A percentile compares a stretch with the other conserved stretches of the same genome.
Conservation (phyloP, 179 eudicot species). For the Corrigiola litoralis region DNA sequence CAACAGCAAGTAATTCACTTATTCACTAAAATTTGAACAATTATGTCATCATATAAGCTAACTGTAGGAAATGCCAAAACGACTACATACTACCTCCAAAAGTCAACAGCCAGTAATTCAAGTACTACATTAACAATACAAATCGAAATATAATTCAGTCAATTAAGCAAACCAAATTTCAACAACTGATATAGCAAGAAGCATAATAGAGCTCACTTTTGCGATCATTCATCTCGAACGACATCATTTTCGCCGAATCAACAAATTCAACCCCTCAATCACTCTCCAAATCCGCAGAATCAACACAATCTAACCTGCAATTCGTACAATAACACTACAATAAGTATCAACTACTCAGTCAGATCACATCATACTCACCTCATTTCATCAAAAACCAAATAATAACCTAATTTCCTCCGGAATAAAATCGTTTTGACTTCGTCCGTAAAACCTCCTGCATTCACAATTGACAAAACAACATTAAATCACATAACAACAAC, state of each 20-base stretch:
- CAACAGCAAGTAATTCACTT: too few relatives aligned
- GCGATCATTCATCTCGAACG: slow-evolving; percentile 67
- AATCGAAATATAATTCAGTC: neutral
- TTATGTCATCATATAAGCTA: too few relatives aligned
- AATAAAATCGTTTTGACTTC: neutral
- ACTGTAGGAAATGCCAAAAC: too few relatives aligned
- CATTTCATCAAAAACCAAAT: neutral
- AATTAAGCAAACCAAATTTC: neutral
- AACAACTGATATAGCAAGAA: too few relatives aligned
- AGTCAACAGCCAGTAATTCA: too few relatives aligned
- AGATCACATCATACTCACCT: neutral
- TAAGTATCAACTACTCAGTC: neutral
- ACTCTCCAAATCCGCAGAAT: slow-evolving; percentile 14
- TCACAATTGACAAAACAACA: neutral
- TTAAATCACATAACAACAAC: neutral
- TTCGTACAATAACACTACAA: neutral
- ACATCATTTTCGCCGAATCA: slow-evolving; percentile 36
- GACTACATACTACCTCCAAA: too few relatives aligned
- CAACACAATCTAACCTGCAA: slow-evolving; percentile 6
- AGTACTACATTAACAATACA: too few relatives aligned
- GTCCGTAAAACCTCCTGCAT: slow-evolving; percentile 18
- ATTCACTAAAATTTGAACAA: too few relatives aligned
- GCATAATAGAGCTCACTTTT: slow-evolving; percentile 60
- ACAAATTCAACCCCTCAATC: neutral
- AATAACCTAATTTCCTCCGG: too few relatives aligned